Evolutionary conservation across 345 rosid genomes (phyloP), one percentile per base, ranked within the genome.

Genomic region (Dimocarpus longan): DNA sequence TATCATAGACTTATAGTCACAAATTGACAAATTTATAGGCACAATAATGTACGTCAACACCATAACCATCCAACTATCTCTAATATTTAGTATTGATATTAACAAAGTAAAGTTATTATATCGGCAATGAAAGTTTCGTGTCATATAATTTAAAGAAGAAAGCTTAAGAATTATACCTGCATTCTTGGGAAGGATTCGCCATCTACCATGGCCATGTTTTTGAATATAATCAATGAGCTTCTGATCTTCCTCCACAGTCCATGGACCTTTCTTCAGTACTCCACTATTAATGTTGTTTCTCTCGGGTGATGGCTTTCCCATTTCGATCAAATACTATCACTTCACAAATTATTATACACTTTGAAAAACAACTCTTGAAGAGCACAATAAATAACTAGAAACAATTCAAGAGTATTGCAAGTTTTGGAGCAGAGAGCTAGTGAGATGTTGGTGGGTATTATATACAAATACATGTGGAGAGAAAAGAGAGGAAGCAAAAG

Each of bases 211-310:
- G 10, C 98, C 98, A 71, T 95, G 90, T 68, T 82, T 84, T 68
- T 85, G 88, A 64, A 95, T 91, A 81, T 93, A 93, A 63, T 82
- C 83, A 26, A 88, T 37, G 75, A 95, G 85, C 67, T 84, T 91
- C 64, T 90, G 89, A 64, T 95, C 98, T 85, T 93, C 98, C 79
- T 93, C 97, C 0, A 91, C 89, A 28, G 93, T 91, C 98, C 97
- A 95, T 68, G 97, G 97, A 71, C 98, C 98, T 80, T 90, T 95
- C 86, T 91, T 95, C 84, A 91, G 68, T 50, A 7, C 28, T 19
- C 64, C 64, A 19, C 9, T n/a, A 10, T 22, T 60, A 59, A 16
- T 59, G 10, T 21, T 60, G 28, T 73, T 83, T 76, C 88, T 86
- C 70, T 89, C 93, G 22, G 84, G 80, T 44, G 87, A 72, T 76